These are phyloP conservation scores for Vickermania ingenoplastis DNA, from an alignment of 208 protist genomes.

Conservation along the genomic window DNA sequence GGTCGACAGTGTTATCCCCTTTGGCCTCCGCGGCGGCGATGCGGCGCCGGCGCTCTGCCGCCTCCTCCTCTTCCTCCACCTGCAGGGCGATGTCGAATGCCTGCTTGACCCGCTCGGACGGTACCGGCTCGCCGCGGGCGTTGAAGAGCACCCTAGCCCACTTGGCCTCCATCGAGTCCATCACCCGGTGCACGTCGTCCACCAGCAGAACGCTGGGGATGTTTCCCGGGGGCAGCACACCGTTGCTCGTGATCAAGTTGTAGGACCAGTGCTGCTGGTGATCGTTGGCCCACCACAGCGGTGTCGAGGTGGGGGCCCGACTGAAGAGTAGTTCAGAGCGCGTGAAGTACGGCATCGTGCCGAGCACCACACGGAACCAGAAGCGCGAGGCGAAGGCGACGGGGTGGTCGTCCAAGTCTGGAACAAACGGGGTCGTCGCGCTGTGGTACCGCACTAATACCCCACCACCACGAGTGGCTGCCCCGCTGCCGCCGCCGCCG, in stretches of 20 bases:
- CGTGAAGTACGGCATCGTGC: conserved; percentile 60
- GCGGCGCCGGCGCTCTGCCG: not conserved
- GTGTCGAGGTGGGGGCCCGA: conserved; percentile 38
- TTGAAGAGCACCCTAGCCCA: conserved; percentile 17
- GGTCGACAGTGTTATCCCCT: not conserved
- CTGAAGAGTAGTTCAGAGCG: conserved; percentile 67
- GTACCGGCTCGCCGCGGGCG: not conserved
- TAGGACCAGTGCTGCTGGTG: conserved; percentile 71
- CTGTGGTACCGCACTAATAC: conserved; percentile 68
- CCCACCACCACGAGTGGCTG: conserved; percentile 4
- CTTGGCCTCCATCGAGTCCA: conserved; percentile 66
- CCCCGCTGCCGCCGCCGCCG: not conserved
- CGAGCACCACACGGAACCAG: conserved; percentile 76
- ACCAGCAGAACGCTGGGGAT: conserved; percentile 49
- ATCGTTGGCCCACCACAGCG: conserved; percentile 64
- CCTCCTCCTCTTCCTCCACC: conserved; percentile 1
- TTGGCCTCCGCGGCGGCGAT: not conserved
- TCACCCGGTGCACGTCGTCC: conserved; percentile 60
- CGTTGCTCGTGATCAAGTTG: conserved; percentile 43
- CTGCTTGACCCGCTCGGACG: not conserved
- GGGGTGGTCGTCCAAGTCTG: conserved; percentile 76
- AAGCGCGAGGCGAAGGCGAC: conserved; percentile 66
- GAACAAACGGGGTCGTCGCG: conserved; percentile 56
- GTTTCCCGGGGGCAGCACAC: not conserved
- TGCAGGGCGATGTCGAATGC: conserved; percentile 1